A percentile compares a stretch with the other conserved stretches of the same genome.
These are phyloP conservation scores for Phylloporus arenicola DNA, from an alignment of 768 basidiomycete genomes.

Conservation along the genomic window DNA sequence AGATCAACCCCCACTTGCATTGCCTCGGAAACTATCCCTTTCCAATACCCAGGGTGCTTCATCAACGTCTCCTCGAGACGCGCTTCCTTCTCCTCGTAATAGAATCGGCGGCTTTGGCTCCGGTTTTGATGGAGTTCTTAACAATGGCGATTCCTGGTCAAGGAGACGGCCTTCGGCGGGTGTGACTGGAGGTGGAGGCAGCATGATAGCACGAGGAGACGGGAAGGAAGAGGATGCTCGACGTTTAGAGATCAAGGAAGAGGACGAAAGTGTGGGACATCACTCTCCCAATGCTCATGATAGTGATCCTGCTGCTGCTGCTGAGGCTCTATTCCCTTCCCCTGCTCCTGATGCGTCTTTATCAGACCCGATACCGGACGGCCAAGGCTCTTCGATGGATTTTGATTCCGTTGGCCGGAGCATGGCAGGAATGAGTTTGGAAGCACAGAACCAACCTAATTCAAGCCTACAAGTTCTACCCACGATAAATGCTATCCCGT, in stretches of 20 bases:
- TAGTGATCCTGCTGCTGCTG: conserved; percentile 3
- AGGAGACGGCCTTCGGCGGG: conserved; percentile 60
- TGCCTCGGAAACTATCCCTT: conserved; percentile 66
- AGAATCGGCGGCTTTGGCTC: conserved; percentile 52
- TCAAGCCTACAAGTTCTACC: conserved; percentile 5
- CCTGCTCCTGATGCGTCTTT: conserved; percentile 7
- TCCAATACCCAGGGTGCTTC: conserved; percentile 51
- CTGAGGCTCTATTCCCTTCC: conserved; percentile 11
- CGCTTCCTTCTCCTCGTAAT: conserved; percentile 58
- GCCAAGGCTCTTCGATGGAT: conserved; percentile 9
- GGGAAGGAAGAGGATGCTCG: conserved; percentile 38
- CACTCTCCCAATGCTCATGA: conserved; percentile 5
- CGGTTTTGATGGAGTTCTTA: conserved; percentile 71
- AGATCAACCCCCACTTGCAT: conserved; percentile 55
- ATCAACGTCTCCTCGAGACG: conserved; percentile 55
- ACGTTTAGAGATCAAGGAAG: conserved; percentile 52
- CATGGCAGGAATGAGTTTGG: conserved; percentile 16
- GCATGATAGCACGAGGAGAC: conserved; percentile 36
- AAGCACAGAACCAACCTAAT: conserved; percentile 5
- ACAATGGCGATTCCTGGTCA: conserved; percentile 64
- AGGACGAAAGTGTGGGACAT: conserved; percentile 37
- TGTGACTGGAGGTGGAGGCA: conserved; percentile 37
- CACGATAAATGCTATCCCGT: conserved; percentile 11
- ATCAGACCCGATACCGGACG: conserved; percentile 2
- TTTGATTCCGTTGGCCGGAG: conserved; percentile 5